Percentiles rank a stretch among this genome's conserved stretches.
Conservation (phyloP, 805 yeast genomes). For the Nadsonia fulvescens region DNA sequence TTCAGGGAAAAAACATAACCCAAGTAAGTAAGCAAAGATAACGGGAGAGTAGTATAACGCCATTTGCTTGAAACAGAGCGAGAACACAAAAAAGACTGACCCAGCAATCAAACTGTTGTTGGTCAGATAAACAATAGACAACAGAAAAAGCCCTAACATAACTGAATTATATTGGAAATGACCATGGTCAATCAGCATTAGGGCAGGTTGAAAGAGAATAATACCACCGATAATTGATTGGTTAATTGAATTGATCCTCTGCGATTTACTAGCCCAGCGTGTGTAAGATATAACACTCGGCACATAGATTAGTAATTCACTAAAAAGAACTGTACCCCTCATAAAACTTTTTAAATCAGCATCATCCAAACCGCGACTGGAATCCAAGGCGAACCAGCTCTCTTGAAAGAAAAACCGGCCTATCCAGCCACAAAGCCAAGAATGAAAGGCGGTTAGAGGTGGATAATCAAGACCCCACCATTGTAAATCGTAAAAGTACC, state of each 20-base stretch:
- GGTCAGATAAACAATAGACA: slow-evolving; percentile 46
- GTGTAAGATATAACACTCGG: slow-evolving; percentile 67
- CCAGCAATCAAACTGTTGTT: slow-evolving; percentile 49
- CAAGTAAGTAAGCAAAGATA: slow-evolving; percentile 62
- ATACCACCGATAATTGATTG: slow-evolving; percentile 63
- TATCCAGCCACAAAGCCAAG: slow-evolving; percentile 53
- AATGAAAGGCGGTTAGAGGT: slow-evolving; percentile 88
- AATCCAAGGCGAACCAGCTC: slow-evolving; percentile 56
- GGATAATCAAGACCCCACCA: slow-evolving; percentile 98
- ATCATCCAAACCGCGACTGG: slow-evolving; percentile 61
- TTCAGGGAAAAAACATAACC: slow-evolving; percentile 26
- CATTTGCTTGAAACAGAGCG: slow-evolving; percentile 88
- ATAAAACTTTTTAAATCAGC: slow-evolving; percentile 57
- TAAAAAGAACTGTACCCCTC: slow-evolving; percentile 61
- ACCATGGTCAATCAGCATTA: slow-evolving; percentile 83
- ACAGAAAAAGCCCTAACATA: slow-evolving; percentile 73
- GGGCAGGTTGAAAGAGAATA: slow-evolving; percentile 68
- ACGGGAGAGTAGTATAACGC: slow-evolving; percentile 83
- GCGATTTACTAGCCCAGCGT: slow-evolving; percentile 46
- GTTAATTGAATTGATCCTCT: slow-evolving; percentile 42
- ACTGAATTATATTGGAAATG: slow-evolving; percentile 92
- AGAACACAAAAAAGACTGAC: slow-evolving; percentile 56
- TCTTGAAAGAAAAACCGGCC: slow-evolving; percentile 43
- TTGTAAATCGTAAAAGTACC: slow-evolving; percentile 81
- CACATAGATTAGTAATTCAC: slow-evolving; percentile 56